These are phyloP conservation scores for Mantamonas sphyraenae DNA, from an alignment of 78 protist genomes.

Conservation along the genomic window DNA sequence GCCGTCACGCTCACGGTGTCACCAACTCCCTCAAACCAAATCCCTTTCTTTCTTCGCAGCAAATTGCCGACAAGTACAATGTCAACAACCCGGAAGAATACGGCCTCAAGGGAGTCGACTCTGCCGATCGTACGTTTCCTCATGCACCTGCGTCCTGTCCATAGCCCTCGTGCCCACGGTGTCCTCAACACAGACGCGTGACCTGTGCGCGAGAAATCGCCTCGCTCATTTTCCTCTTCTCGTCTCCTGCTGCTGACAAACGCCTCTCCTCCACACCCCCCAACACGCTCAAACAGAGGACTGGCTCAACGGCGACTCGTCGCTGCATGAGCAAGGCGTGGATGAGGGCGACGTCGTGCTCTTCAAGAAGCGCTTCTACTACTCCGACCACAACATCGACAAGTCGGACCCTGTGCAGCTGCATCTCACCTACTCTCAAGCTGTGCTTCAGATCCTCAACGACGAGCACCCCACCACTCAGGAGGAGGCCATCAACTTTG, in stretches of 20 bases:
- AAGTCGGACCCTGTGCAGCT: constrained; percentile 67
- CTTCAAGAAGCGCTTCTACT: constrained; percentile 70
- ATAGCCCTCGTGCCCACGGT: too few relatives aligned
- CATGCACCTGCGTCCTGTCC: too few relatives aligned
- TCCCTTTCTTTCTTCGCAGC: not conserved
- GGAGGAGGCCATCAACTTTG: constrained; percentile 65
- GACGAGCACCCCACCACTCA: constrained; percentile 59
- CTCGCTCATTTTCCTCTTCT: not conserved
- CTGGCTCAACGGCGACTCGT: constrained; percentile 60
- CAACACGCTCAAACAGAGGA: constrained; percentile 1
- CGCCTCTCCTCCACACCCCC: not conserved
- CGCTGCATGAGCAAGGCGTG: constrained; percentile 69
- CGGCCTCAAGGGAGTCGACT: too few relatives aligned
- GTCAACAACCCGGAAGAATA: too few relatives aligned
- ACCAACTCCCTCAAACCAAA: not conserved
- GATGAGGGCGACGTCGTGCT: constrained; percentile 31
- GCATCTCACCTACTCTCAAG: constrained; percentile 64
- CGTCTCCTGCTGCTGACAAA: too few relatives aligned
- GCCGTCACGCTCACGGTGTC: too few relatives aligned
- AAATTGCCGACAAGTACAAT: not conserved
- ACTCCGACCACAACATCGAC: constrained; percentile 68
- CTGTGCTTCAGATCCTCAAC: constrained; percentile 29
- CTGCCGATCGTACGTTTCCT: too few relatives aligned
- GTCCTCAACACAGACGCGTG: too few relatives aligned
- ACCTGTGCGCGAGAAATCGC: too few relatives aligned